phyloP scores from a whole-genome alignment of 129 eudicot genomes.

The Tanacetum coccineum region DNA sequence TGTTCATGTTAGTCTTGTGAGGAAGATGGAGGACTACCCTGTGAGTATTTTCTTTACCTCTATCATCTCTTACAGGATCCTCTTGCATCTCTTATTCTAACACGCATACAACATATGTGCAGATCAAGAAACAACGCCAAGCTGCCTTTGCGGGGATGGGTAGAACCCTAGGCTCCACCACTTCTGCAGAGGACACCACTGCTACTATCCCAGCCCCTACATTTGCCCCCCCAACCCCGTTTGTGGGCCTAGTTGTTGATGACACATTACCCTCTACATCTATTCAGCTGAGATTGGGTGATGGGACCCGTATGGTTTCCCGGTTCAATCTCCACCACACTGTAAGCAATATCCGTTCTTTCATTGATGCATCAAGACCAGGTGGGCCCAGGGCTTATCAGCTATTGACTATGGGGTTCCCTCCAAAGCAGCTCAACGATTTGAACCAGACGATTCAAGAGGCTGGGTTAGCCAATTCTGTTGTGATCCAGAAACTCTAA shows the following conservation, averaged over 20 bases:
- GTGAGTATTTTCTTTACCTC: conserved; percentile 31
- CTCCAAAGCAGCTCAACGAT: conserved; percentile 81
- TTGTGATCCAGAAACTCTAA: conserved; percentile 83
- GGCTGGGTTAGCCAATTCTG: conserved; percentile 88
- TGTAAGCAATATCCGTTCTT: conserved; percentile 61
- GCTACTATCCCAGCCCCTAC: conserved; percentile 23
- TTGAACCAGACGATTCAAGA: conserved; percentile 77
- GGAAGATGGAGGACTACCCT: conserved; percentile 63
- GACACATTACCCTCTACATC: conserved; percentile 68
- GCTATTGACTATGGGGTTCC: conserved; percentile 79
- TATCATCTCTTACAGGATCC: not conserved
- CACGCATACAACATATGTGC: conserved; percentile 3
- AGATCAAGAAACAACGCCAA: conserved; percentile 44
- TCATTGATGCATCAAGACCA: conserved; percentile 83
- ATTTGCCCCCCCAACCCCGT: conserved; percentile 55
- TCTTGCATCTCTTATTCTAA: conserved; percentile 7
- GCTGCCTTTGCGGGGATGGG: conserved; percentile 63
- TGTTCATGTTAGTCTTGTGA: conserved; percentile 55
- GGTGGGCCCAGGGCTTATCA: conserved; percentile 59
- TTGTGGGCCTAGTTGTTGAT: conserved; percentile 60
- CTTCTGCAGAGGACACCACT: conserved; percentile 31
- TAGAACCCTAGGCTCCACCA: conserved; percentile 59
- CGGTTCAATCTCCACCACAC: conserved; percentile 79
- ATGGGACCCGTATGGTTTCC: conserved; percentile 91
- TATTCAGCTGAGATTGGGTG: conserved; percentile 77